Evolutionary conservation across 805 yeast genomes (phyloP).

Genomic region (Sungouiella thailandica): DNA sequence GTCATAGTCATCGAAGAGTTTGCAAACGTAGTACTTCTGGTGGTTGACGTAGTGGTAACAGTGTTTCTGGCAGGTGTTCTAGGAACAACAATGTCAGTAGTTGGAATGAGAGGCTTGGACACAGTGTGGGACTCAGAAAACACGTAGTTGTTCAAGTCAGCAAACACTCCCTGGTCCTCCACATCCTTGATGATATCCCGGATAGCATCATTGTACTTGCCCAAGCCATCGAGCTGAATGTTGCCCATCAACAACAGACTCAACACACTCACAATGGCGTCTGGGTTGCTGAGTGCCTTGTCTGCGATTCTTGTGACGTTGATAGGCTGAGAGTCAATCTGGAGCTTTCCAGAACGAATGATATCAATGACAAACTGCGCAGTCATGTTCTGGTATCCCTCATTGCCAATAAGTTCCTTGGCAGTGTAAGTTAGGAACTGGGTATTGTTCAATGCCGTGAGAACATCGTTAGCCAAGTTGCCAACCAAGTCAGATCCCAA

Average conservation of each 20-base stretch:
- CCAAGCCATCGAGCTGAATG: conserved; percentile 11
- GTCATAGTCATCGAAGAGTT: background rate
- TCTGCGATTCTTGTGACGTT: conserved; percentile 25
- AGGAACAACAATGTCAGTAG: conserved; percentile 13
- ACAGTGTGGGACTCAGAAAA: conserved; percentile 22
- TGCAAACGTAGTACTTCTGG: background rate
- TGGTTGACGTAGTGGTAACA: conserved; percentile 1
- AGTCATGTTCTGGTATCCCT: conserved; percentile 32
- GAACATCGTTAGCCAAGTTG: conserved; percentile 20
- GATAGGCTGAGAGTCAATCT: conserved; percentile 16
- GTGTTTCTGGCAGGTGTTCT: conserved; percentile 4
- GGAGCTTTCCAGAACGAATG: conserved; percentile 22
- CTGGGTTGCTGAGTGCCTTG: conserved; percentile 21
- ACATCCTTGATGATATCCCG: conserved; percentile 26
- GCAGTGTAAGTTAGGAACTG: conserved; percentile 33
- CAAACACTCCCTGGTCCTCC: conserved; percentile 33
- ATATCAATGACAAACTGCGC: conserved; percentile 27
- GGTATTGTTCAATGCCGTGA: conserved; percentile 37
- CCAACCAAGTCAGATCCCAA: conserved; percentile 25
- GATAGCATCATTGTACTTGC: conserved; percentile 29
- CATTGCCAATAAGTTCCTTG: conserved; percentile 31
- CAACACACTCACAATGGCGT: conserved; percentile 16
- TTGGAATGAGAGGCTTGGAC: conserved; percentile 13
- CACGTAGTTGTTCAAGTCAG: conserved; percentile 31
- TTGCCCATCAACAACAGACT: conserved; percentile 21